Percentiles rank a stretch among this genome's conserved stretches.
Evolutionary conservation across 768 basidiomycete genomes (phyloP).

Genomic region (Ramaria rubella): DNA sequence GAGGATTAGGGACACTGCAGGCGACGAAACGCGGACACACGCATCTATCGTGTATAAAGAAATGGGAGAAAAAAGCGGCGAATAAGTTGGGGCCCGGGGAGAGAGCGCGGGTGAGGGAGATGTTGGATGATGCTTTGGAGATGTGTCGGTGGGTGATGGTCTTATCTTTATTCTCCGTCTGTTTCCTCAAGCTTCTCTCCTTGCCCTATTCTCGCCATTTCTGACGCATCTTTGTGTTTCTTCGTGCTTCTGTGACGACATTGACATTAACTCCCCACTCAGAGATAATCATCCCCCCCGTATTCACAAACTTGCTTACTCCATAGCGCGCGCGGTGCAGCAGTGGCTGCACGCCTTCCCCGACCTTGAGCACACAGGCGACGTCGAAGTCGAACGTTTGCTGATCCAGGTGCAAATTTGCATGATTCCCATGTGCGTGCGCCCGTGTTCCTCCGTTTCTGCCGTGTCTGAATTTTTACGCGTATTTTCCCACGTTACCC

Average conservation of each 20-base stretch:
- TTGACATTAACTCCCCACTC: neutral
- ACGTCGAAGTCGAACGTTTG: neutral
- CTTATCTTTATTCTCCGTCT: neutral
- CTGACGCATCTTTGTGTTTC: neutral
- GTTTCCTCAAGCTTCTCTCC: neutral
- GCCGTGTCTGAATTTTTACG: neutral
- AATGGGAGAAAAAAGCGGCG: conserved; percentile 5
- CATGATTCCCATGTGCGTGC: conserved; percentile 3
- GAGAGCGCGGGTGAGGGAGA: neutral
- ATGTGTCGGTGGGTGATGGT: neutral
- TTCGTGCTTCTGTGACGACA: neutral
- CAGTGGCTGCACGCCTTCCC: conserved; percentile 5
- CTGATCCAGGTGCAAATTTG: neutral
- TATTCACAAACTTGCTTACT: conserved; percentile 2
- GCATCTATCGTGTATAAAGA: neutral
- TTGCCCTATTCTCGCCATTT: neutral
- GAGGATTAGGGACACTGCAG: neutral
- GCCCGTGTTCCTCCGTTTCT: neutral
- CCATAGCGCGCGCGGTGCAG: neutral
- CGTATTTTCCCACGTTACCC: too few species aligned
- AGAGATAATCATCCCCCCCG: neutral
- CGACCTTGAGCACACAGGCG: neutral
- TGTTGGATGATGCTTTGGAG: conserved; percentile 3
- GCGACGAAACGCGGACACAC: neutral
- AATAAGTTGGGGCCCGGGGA: neutral